Evolutionary conservation across 805 yeast genomes (phyloP).

Genomic region (Wickerhamomyces silvicola): DNA sequence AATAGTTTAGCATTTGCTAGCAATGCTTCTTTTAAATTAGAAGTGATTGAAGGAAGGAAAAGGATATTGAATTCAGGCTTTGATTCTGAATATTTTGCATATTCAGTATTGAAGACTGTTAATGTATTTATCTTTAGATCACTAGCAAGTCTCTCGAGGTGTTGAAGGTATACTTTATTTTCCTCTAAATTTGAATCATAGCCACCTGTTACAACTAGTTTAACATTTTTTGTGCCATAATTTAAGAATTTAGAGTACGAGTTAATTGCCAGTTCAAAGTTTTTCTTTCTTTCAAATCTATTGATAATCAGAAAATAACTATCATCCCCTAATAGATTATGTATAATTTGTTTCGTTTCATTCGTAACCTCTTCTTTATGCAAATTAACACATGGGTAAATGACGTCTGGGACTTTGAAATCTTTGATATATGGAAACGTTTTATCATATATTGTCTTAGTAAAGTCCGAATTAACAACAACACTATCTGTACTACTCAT

Average conservation of each 20-base stretch:
- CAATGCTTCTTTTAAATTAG: slow-evolving; percentile 56
- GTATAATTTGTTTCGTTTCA: slow-evolving; percentile 9
- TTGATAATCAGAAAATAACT: slow-evolving; percentile 67
- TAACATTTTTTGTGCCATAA: slow-evolving; percentile 28
- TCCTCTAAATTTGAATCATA: slow-evolving; percentile 72
- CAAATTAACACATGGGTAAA: slow-evolving; percentile 62
- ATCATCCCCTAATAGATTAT: slow-evolving; percentile 15
- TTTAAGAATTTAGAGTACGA: slow-evolving; percentile 47
- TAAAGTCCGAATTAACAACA: slow-evolving; percentile 85
- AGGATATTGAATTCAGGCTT: slow-evolving; percentile 39
- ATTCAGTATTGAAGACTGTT: slow-evolving; percentile 32
- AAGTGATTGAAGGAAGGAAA: slow-evolving; percentile 76
- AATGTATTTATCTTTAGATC: slow-evolving; percentile 36
- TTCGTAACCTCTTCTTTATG: slow-evolving; percentile 24
- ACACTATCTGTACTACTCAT: slow-evolving; percentile 70
- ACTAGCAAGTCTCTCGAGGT: slow-evolving; percentile 47
- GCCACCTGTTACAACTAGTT: slow-evolving; percentile 83
- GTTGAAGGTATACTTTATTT: slow-evolving; percentile 64
- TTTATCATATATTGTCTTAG: slow-evolving; percentile 57
- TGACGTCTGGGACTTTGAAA: slow-evolving; percentile 26
- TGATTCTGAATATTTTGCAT: slow-evolving; percentile 12
- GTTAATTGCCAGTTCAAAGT: slow-evolving; percentile 68
- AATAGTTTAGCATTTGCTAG: slow-evolving; percentile 52
- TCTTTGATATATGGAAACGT: slow-evolving; percentile 45
- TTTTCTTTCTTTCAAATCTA: slow-evolving; percentile 84